Percentiles rank a stretch among this genome's conserved stretches.
Conservation (phyloP, 345 rosid genomes). For the Brassica juncea region DNA sequence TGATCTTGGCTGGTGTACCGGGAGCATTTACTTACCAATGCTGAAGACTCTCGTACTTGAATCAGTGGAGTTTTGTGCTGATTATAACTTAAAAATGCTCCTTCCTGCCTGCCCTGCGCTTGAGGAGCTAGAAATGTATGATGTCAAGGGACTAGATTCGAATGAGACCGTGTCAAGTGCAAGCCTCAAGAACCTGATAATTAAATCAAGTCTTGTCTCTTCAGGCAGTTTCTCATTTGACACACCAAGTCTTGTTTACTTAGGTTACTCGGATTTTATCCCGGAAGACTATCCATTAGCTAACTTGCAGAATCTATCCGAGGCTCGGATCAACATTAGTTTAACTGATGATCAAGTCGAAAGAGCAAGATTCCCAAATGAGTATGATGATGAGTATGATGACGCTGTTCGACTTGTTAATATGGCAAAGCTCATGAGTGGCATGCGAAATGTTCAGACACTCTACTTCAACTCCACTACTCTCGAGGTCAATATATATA, state of each 20-base stretch:
- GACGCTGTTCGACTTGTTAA: neutral
- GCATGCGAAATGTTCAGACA: neutral
- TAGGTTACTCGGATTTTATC: neutral
- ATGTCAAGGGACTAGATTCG: neutral
- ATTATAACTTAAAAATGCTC: neutral
- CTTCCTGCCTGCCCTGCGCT: conserved; percentile 10
- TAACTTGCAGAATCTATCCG: neutral
- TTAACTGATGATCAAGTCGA: neutral
- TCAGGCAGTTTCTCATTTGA: neutral
- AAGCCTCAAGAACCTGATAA: conserved; percentile 12
- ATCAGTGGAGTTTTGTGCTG: neutral
- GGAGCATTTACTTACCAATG: neutral
- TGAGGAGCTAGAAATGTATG: neutral
- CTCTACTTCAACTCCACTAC: neutral
- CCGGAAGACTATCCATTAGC: neutral
- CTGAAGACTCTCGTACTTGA: neutral
- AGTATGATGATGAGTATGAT: neutral
- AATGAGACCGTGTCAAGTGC: neutral
- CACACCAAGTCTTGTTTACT: conserved; percentile 14
- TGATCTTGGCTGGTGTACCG: neutral
- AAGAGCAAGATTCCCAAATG: neutral
- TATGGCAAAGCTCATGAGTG: neutral
- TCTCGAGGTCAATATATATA: conserved; percentile 2
- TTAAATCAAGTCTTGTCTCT: neutral
- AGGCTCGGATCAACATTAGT: neutral